Base-by-base conservation (phyloP, 2,329 filamentous ascomycete genomes). In the Fusarium torulosum region DNA sequence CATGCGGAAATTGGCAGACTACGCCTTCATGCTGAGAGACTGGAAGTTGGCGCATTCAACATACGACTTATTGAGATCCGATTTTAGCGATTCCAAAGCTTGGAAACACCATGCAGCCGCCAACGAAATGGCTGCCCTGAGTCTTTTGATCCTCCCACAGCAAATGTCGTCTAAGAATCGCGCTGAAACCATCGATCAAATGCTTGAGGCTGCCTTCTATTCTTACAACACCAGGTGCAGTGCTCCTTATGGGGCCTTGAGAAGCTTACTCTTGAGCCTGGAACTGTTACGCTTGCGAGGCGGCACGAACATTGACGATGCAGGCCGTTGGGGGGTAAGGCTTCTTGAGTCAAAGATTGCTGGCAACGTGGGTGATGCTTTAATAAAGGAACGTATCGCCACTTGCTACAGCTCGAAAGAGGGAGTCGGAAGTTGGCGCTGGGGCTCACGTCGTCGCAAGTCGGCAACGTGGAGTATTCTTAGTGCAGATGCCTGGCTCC, bases 21-120 rank as follows among this genome's bases (percentile, higher is more conserved):
- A 95, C 79, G 90, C 94, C 13, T 97, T 99, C 75, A 97, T 99
- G 94, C 85, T 99, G 37, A 88, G 96, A 31, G 96, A 99, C 78
- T 99, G 91, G 89, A 97, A 96, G 78, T 82, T 99, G 35, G 93
- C 96, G 11, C 88, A 96, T 71, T 94, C 91, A 14, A 97, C 93
- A 1, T 99, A 97, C 76, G 95, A 99, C 58, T 86, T 99, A 7
- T 81, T 99, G 10, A 88, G 93, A 53, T 87, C 90, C 9, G 96
- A 99, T 77, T 99, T 95, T 77, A 90, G 89, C 75, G 96, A 96
- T 75, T 94, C 97, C 76, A 98, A 98, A 78, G 96, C 96, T 2
- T 99, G 96, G 96, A 93, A 89, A 72, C 92, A 98, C 75, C 93
- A 97, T 76, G 96, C 96, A 0, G 95, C 92, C 5, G 91, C 92